Base-by-base conservation (phyloP, 108 stramenopile species). In the Cylindrotheca closterium region DNA sequence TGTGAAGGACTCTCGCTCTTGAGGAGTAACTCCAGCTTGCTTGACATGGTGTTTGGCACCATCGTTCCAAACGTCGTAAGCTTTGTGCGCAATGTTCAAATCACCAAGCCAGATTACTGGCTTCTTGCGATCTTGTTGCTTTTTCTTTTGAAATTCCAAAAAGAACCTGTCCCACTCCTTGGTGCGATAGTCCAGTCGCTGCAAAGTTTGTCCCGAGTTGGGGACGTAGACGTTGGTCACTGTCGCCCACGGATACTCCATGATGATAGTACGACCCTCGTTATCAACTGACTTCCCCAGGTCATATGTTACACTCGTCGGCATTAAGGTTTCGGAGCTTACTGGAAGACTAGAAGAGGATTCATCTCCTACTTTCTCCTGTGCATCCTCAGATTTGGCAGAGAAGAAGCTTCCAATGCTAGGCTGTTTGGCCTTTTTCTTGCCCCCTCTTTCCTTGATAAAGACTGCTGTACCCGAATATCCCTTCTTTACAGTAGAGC, bases 391-490 rank as follows among this genome's bases (percentile, higher is more conserved):
- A n/a, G n/a, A n/a, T 46, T 61, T 55, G 37, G 46, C 50, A 7
- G 67, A 77, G 61, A 96, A 95, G 60, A 96, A 96, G 10, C 71
- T 73, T 31, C 85, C 66, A 91, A 65, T 51, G 74, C 87, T 17
- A 60, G 71, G 67, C 42, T 95, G 92, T 56, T 92, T 94, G 61
- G 78, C 75, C 34, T 58, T 67, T 22, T 45, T 73, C 65, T 73
- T 80, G n/a, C 23, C 54, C 10, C 31, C 24, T 30, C 58, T 63
- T 27, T 67, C 55, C 47, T 77, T 86, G 62, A 94, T 73, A 70
- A 97, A 97, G 28, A 95, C 91, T 27, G 93, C 96, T 1, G 95
- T 94, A 24, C 98, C 98, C 22, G 96, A 86, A 79, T 99, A 99
- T 18, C 98, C 98, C 63, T 97, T 98, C 80, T 96, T 98, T 46